Evolutionary conservation across 2,329 filamentous ascomycete species (phyloP), one percentile per base, ranked within the genome.

Genomic region (Colletotrichum zoysiae): DNA sequence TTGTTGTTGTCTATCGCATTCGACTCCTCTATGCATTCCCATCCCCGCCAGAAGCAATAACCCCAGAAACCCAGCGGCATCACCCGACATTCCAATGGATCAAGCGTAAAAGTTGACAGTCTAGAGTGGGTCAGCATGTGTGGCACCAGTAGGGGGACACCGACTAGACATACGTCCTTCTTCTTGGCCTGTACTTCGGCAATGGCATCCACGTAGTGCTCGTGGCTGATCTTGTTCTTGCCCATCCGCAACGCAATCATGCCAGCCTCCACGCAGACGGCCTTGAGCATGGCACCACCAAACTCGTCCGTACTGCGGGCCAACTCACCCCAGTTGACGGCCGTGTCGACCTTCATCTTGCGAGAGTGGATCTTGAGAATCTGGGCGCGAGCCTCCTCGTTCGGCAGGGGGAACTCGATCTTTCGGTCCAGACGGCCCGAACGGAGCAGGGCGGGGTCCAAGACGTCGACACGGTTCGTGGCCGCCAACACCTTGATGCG

Each of bases 131-230:
- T 82, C 76, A 82, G 80, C 71, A 57, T 51, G 18, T 8, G 8
- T 16, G 20, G 35, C 42, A 18, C 16, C 20, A 18, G 16, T 12
- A 30, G 20, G 6, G 8, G 33, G 46, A 1, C 18, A 33, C n/a
- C 20, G 20, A 4, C 6, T 61, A 26, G 59, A 86, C 88, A 85
- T 78, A 90, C 88, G 74, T 97, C 94, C 89, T 97, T 97, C 92
- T 97, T 97, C 91, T 97, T 92, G 74, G 92, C 91, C 82, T 95
- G 94, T 77, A 99, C 96, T 84, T 99, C 96, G 48, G 95, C 90
- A 82, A 99, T 98, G 73, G 96, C 96, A 86, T 99, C 96, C 62
- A 99, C 96, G 80, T 98, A 99, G 83, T 99, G 94, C 86, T 99
- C 96, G 81, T 99, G 96, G 72, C 93, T 93, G 79, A 99, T 96